Evolutionary conservation across 2,329 filamentous ascomycete species (phyloP), one percentile per base, ranked within the genome.

Genomic region (Xylariaceae sp.): DNA sequence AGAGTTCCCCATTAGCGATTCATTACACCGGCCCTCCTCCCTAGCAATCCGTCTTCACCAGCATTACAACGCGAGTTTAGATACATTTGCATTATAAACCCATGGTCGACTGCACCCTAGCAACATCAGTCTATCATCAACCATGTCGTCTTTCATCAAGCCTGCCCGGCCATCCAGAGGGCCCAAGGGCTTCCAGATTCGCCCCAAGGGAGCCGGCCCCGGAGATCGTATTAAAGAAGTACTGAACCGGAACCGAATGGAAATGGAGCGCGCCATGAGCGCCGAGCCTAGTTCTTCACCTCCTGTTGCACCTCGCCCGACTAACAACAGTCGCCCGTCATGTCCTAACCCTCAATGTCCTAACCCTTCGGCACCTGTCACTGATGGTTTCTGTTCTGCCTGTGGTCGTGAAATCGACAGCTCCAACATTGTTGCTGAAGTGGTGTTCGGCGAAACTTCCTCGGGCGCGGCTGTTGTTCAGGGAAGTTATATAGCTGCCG

Each of bases 391-490:
- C 62, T 97, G 94, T 73, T 83, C 85, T 58, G 87, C 83, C 46
- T 97, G 94, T 71, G 92, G 91, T 79, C 86, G 84, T 57, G 84
- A 96, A 62, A 83, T 92, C 53, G 86, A 88, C 63, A 88, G 95
- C 67, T 86, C 84, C 68, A 91, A 95, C 67, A 96, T 97, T 59
- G 91, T 96, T 55, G 83, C 90, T 47, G 94, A 99, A 70, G 83
- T 97, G 59, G 86, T 86, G 27, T 99, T 97, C 67, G 91, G 91
- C 61, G 92, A 99, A 74, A 87, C 84, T 31, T 84, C 89, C 0
- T 85, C 84, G 35, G 94, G 94, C 65, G 90, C 89, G 47, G 91
- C 92, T 50, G 82, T 95, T 49, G 90, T 96, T 19, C 90, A 96
- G 70, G 94, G 94, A 69, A 91, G 86, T 59, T 95, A 87, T 67